Evolutionary conservation across 2,329 filamentous ascomycete genomes (phyloP).

Genomic region (Pseudocercospora ulei): DNA sequence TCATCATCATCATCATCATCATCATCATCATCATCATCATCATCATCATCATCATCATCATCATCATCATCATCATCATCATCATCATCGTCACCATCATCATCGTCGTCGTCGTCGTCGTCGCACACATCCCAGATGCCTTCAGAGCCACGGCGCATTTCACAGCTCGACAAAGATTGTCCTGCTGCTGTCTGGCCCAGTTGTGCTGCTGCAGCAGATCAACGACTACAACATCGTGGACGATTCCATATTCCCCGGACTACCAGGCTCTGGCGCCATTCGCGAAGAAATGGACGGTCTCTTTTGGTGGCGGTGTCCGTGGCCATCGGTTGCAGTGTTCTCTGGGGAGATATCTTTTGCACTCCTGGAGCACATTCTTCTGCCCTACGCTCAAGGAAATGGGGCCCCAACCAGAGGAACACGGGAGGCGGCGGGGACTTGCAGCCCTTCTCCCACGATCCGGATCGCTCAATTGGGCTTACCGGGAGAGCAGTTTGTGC

Average conservation of each 20-base stretch:
- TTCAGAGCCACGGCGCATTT: conserved; percentile 46
- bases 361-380: no score
- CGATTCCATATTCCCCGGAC: conserved; percentile 65
- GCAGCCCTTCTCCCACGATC: no score
- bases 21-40: not conserved
- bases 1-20: not conserved
- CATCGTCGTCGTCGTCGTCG: no score
- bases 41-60: not conserved
- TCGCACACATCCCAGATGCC: conserved; percentile 17
- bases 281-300: conserved; percentile 44
- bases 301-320: conserved; percentile 24
- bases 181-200: conserved; percentile 68
- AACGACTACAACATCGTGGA: conserved; percentile 64
- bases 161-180: conserved; percentile 64
- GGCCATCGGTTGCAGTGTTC: conserved; percentile 18
- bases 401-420: no score
- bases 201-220: conserved; percentile 62
- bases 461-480: no score
- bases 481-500: no score
- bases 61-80: not conserved
- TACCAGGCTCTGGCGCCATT: conserved; percentile 56
- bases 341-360: no score
- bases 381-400: no score
- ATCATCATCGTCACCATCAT: not conserved
- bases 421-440: no score